Conservation (phyloP, 2,329 filamentous ascomycete genomes). For the Tolypocladium capitatum region DNA sequence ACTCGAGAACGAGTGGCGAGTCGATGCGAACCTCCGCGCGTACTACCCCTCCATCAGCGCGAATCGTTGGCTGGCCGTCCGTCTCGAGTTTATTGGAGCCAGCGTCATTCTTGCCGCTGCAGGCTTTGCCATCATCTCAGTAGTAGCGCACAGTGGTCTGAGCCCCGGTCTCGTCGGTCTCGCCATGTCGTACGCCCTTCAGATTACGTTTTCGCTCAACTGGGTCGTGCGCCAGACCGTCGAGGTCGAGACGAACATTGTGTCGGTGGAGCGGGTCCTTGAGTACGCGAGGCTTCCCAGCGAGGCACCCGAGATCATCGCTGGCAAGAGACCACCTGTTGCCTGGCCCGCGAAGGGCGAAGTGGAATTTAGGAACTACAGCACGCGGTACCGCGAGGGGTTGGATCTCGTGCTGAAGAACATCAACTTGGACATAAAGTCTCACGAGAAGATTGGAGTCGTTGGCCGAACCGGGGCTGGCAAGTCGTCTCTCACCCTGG, state of each 20-base stretch:
- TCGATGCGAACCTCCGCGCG: slow-evolving; percentile 85
- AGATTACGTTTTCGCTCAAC: slow-evolving; percentile 94
- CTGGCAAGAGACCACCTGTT: slow-evolving; percentile 71
- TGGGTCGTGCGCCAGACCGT: slow-evolving; percentile 99
- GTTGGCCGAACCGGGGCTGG: slow-evolving; percentile 92
- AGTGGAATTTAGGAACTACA: slow-evolving; percentile 86
- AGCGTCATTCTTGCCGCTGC: slow-evolving; percentile 84
- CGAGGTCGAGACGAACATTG: slow-evolving; percentile 99
- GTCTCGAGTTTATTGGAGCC: slow-evolving; percentile 89
- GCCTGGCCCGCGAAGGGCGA: slow-evolving; percentile 86
- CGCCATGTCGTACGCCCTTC: slow-evolving; percentile 91
- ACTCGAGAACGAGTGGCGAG: slow-evolving; percentile 91
- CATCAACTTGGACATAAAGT: slow-evolving; percentile 82
- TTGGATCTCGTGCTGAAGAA: slow-evolving; percentile 89
- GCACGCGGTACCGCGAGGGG: slow-evolving; percentile 79
- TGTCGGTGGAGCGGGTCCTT: slow-evolving; percentile 92
- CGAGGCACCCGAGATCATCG: slow-evolving; percentile 89
- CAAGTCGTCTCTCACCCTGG: slow-evolving; percentile 85
- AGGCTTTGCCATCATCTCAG: slow-evolving; percentile 67
- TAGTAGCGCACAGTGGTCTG: slow-evolving; percentile 51
- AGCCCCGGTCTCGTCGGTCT: slow-evolving; percentile 72
- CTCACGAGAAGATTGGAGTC: slow-evolving; percentile 95
- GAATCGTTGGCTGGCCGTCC: slow-evolving; percentile 85
- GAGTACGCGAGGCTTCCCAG: slow-evolving; percentile 87
- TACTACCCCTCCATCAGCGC: slow-evolving; percentile 95